Conservation (phyloP, 345 rosid species). For the Acer negundo region DNA sequence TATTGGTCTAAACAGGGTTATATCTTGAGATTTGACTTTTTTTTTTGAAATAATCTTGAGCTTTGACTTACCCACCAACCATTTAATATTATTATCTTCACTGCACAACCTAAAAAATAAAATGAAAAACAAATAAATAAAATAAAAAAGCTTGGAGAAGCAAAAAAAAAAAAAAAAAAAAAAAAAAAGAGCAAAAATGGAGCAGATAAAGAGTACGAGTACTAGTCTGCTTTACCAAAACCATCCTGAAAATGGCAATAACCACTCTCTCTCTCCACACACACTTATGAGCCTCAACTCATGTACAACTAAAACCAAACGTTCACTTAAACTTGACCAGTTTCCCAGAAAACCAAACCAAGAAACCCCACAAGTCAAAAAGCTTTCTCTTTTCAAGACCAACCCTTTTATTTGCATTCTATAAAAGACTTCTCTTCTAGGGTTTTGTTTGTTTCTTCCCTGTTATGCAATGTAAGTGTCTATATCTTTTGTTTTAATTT, state of each 20-base stretch:
- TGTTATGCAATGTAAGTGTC: conserved; percentile 14
- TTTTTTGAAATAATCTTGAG: too few relatives aligned
- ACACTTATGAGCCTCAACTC: neutral
- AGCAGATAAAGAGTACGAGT: conserved; percentile 24
- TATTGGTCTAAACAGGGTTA: neutral
- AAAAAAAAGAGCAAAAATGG: conserved; percentile 28
- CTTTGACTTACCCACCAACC: neutral
- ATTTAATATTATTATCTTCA: neutral
- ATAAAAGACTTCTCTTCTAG: conserved; percentile 16
- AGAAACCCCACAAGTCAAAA: neutral
- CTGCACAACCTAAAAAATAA: neutral
- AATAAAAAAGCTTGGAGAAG: neutral
- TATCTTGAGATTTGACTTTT: neutral
- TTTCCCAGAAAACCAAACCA: conserved; percentile 14
- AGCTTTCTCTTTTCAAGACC: neutral
- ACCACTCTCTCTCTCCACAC: neutral
- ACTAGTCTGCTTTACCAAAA: conserved; percentile 12
- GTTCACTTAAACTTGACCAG: neutral
- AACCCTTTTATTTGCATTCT: neutral
- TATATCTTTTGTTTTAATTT: neutral
- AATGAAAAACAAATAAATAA: too few relatives aligned
- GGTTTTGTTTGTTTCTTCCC: conserved; percentile 28
- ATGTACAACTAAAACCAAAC: neutral
- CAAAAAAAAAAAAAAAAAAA: neutral
- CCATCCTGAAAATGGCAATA: conserved; percentile 26